Evolutionary conservation across 805 yeast genomes (phyloP).

Genomic region (Pichia manshurica): DNA sequence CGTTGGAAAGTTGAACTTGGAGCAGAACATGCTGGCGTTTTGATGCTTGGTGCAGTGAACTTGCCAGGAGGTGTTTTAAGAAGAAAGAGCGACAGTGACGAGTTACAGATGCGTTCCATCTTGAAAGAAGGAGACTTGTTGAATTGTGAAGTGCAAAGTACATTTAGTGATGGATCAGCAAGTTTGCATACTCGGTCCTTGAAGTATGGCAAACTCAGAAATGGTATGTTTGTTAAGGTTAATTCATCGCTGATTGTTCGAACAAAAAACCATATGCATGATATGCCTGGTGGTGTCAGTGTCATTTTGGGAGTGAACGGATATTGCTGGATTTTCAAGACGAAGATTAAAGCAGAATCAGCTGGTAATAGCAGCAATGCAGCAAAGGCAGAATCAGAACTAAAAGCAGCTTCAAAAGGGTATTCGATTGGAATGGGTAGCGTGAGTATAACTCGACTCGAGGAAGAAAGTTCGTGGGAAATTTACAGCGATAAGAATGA

Average conservation of each 20-base stretch:
- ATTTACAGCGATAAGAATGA: constrained; percentile 90
- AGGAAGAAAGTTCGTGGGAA: constrained; percentile 86
- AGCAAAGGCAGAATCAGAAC: constrained; percentile 34
- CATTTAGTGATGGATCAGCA: constrained; percentile 86
- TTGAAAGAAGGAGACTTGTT: constrained; percentile 93
- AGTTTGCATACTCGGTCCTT: constrained; percentile 92
- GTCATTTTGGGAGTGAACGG: constrained; percentile 93
- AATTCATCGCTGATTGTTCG: constrained; percentile 81
- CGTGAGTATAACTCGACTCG: constrained; percentile 74
- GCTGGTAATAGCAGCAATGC: not conserved
- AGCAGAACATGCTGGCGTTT: constrained; percentile 84
- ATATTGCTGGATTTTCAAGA: constrained; percentile 82
- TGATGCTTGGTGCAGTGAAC: constrained; percentile 92
- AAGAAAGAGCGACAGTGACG: constrained; percentile 92
- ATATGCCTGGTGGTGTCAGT: constrained; percentile 91
- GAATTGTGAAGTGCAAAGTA: constrained; percentile 92
- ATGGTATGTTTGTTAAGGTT: constrained; percentile 76
- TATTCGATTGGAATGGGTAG: constrained; percentile 55
- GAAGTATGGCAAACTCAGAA: constrained; percentile 90
- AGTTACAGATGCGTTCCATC: constrained; percentile 89
- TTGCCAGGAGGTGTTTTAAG: constrained; percentile 95
- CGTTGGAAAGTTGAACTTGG: constrained; percentile 98
- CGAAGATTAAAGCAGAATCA: constrained; percentile 30
- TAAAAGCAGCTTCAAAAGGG: constrained; percentile 25
- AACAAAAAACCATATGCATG: constrained; percentile 81